Percentiles rank a stretch among this genome's conserved stretches.
Conservation (phyloP, 2,329 filamentous ascomycete genomes). For the Sporothrix euskadiensis region DNA sequence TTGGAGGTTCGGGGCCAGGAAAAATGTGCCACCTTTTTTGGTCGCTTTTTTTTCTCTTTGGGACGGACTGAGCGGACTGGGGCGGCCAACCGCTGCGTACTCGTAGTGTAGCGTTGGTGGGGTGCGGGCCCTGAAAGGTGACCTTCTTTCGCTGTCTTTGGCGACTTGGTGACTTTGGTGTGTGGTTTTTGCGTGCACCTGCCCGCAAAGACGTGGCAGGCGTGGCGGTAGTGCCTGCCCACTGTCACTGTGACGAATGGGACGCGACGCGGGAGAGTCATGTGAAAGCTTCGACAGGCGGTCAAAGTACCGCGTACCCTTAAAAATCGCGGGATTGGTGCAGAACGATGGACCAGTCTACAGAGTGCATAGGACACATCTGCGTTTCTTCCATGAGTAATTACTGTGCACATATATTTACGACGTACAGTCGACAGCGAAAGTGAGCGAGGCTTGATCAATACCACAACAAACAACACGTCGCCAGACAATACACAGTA, state of each 20-base stretch:
- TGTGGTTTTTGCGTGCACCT: constrained; percentile 1
- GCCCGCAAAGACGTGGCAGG: neutral
- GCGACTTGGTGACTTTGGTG: neutral
- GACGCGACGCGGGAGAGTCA: constrained; percentile 25
- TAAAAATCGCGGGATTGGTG: neutral
- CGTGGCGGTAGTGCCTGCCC: neutral
- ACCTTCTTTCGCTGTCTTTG: neutral
- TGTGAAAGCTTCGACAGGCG: constrained; percentile 16
- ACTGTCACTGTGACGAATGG: constrained; percentile 15
- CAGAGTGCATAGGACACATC: neutral
- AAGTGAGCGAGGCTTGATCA: neutral
- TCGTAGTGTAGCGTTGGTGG: constrained; percentile 1
- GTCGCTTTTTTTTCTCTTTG: neutral
- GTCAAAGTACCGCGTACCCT: neutral
- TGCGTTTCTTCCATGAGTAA: neutral
- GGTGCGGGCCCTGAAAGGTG: neutral
- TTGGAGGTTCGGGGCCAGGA: constrained; percentile 19
- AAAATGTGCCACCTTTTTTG: constrained; percentile 24
- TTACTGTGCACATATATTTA: too few species aligned
- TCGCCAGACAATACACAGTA: neutral
- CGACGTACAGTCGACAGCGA: neutral
- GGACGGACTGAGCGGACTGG: constrained; percentile 11
- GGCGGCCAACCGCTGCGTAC: neutral
- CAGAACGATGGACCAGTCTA: neutral
- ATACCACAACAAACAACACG: neutral